phyloP scores from a whole-genome alignment of 169 alveolate species.

The Plasmodium ovale region DNA sequence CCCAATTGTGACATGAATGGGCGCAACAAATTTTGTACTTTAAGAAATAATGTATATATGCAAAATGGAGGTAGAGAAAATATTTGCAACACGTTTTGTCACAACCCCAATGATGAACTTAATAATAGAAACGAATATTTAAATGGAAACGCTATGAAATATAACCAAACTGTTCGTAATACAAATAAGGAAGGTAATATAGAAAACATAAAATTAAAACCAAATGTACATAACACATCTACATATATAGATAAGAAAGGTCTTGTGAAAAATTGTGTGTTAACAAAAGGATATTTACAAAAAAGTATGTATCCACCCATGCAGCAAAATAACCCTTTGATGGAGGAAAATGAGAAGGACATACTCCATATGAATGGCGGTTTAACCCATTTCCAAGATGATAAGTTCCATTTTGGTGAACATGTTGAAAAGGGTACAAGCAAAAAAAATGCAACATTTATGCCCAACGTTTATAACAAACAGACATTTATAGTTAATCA shows the following conservation, averaged over 20 bases:
- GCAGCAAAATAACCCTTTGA: neutral
- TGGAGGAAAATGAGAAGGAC: slow-evolving; percentile 14
- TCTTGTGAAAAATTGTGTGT: slow-evolving; percentile 4
- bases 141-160: neutral
- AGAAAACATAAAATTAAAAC: neutral
- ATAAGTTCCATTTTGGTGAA: neutral
- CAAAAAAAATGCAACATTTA: neutral
- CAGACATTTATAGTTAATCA: too few relatives aligned
- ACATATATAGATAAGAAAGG: neutral
- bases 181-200: neutral
- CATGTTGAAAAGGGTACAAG: slow-evolving; percentile 5
- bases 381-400: neutral
- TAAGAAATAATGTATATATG: neutral
- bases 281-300: neutral
- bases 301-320: slow-evolving; percentile 4
- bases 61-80: neutral
- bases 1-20: neutral
- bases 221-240: neutral
- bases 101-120: neutral
- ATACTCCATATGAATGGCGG: too few relatives aligned
- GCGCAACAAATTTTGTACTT: neutral
- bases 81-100: neutral
- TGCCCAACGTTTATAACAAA: neutral
- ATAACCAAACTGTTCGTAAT: slow-evolving; percentile 4
- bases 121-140: neutral